A percentile compares a stretch with the other conserved stretches of the same genome.
phyloP scores from a whole-genome alignment of 306 rosid species.

The Rosa multiflora region DNA sequence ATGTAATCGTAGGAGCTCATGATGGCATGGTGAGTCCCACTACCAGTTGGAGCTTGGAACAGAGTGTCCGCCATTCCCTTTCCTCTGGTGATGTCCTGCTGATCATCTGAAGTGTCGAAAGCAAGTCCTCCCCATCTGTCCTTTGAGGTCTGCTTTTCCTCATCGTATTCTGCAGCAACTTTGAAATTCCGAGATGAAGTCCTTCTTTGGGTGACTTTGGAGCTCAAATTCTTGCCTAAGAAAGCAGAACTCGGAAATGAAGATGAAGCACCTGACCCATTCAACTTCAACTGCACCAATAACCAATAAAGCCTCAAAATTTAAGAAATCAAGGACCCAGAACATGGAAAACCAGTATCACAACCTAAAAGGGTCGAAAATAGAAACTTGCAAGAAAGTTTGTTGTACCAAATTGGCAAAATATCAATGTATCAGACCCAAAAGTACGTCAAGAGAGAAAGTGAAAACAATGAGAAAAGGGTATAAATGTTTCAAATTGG shows the following conservation, averaged over 20 bases:
- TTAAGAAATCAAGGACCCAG: slow-evolving; percentile 1
- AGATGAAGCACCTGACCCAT: slow-evolving; percentile 32
- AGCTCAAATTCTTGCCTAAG: slow-evolving; percentile 42
- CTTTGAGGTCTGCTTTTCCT: slow-evolving; percentile 58
- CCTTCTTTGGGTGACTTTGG: slow-evolving; percentile 26
- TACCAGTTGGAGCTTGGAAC: slow-evolving; percentile 68
- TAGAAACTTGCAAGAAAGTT: neutral
- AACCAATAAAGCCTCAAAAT: slow-evolving; percentile 8
- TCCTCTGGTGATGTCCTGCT: slow-evolving; percentile 84
- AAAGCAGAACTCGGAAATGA: slow-evolving; percentile 45
- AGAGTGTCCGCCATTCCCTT: slow-evolving; percentile 79
- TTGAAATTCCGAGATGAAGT: slow-evolving; percentile 40
- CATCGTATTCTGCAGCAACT: slow-evolving; percentile 44
- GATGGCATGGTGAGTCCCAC: slow-evolving; percentile 80
- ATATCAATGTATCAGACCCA: neutral
- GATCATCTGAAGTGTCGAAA: slow-evolving; percentile 79
- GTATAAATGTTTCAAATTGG: neutral
- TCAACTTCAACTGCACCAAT: slow-evolving; percentile 49
- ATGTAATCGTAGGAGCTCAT: slow-evolving; percentile 75
- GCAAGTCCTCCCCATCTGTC: slow-evolving; percentile 86
- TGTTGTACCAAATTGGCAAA: neutral
- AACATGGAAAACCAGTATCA: neutral
- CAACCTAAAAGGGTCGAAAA: too few relatives aligned
- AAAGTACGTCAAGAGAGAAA: neutral
- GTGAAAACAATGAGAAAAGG: neutral